Conservation (phyloP, 768 basidiomycete genomes). For the Hydnomerulius pinastri region DNA sequence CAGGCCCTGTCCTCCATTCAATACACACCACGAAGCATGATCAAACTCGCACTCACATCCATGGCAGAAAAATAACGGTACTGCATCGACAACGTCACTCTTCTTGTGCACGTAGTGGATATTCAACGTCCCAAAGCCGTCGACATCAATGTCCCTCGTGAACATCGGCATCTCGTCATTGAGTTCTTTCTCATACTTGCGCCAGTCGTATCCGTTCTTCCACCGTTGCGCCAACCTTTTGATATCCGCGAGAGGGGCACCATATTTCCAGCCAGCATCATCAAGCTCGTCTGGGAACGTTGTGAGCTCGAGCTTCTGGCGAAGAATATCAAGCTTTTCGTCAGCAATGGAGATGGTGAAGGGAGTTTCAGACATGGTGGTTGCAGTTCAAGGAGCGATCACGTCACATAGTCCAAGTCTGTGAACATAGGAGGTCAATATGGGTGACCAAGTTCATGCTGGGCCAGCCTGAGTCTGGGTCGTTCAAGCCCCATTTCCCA, state of each 20-base stretch:
- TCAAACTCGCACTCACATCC: slow-evolving; percentile 43
- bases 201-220: slow-evolving; percentile 59
- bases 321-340: slow-evolving; percentile 39
- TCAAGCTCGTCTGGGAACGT: slow-evolving; percentile 62
- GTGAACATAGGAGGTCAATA: not conserved
- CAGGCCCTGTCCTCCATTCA: slow-evolving; percentile 51
- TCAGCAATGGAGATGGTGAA: slow-evolving; percentile 54
- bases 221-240: slow-evolving; percentile 50
- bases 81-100: slow-evolving; percentile 45
- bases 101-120: slow-evolving; percentile 62
- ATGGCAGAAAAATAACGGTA: slow-evolving; percentile 62
- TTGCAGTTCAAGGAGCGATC: not conserved
- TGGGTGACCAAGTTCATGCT: not conserved
- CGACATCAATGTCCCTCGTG: slow-evolving; percentile 50
- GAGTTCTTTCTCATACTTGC: slow-evolving; percentile 48
- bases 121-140: slow-evolving; percentile 47
- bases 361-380: slow-evolving; percentile 36
- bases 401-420: not conserved
- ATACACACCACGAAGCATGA: not conserved
- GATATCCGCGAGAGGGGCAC: slow-evolving; percentile 49
- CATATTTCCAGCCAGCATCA: slow-evolving; percentile 51
- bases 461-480: no score
- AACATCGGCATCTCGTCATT: slow-evolving; percentile 59
- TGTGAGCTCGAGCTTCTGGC: slow-evolving; percentile 47
- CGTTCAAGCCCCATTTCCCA: no score